Base-by-base conservation (phyloP, 371 early-diverging fungal genomes). In the Neoconidiobolus thromboides region DNA sequence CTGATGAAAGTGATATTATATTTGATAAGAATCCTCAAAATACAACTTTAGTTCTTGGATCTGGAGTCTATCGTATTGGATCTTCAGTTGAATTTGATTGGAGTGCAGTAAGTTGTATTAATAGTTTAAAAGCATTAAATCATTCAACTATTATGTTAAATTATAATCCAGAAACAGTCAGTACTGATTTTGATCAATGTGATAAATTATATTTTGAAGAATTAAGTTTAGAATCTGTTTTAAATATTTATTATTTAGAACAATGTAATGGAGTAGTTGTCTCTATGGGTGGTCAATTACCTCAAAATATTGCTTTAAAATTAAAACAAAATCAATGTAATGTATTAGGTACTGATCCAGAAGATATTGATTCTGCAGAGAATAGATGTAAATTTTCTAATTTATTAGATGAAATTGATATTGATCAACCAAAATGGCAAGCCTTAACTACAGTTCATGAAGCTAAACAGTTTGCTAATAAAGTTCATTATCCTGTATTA, bases 161-260 rank as follows among this genome's bases (percentile, higher is more conserved):
- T 75, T 93, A 93, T 73, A 96, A 96, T 69, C 96, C 96, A 2
- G 96, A 96, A 68, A 96, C 96, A 6, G 96, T 96, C 1, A 86
- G 86, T 2, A 96, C 96, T 1, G 96, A 96, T 77, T 96, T 87
- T 60, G 96, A 96, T 68, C 94, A 96, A 73, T 86, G 85, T 12
- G 96, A 96, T 64, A 76, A 89, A 39, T 79, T 96, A 9, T 96
- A 93, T 73, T 96, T 96, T 71, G 91, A 91, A 66, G 86, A 85
- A 67, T 79, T 95, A 58, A 86, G 85, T 38, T 68, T 91, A 50
- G 96, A 96, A 71, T 78, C 90, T 63, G 85, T 96, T 15, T 65
- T 92, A 63, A 94, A 96, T 73, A 93, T 96, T 63, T 96, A 96
- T 64, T 86, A 93, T 68, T 68, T 76, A 40, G 96, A 93, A 71